Base-by-base conservation (phyloP, 805 yeast species). In the Candida awuae region DNA sequence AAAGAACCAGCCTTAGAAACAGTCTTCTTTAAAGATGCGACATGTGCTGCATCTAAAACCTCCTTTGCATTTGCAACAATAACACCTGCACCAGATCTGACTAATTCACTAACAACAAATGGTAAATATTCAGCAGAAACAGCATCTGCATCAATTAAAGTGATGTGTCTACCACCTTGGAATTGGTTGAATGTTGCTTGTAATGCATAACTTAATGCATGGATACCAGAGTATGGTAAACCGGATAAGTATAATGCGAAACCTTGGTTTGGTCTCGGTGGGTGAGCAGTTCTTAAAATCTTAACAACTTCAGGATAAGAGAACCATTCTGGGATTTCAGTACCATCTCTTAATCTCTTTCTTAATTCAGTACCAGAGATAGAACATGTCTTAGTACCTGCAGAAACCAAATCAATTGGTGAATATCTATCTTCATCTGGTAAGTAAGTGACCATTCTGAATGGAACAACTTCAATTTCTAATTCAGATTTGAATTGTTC, bases 401-500 rank as follows among this genome's bases (percentile, higher is more conserved):
- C 68, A 49, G 86, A 84, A 44, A 88, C 88, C 52, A 88, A 84
- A 62, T 88, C 97, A 51, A 86, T 84, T 54, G 97, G 97, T 41
- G 94, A 88, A 58, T 88, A 88, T 65, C 94, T 80, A 60, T 88
- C 94, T 58, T 84, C 88, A 40, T 88, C 97, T 21, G 97, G 97
- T 55, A 88, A 70, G 62, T 88, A 88, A 14, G 97, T 88, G 52
- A 88, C 95, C 94, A 84, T 85, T 70, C 95, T 80, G 71, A 88
- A 88, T 42, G 97, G 97, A 34, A 90, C 96, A 48, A 88, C 90
- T 58, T 81, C 84, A 55, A 88, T 88, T 29, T 77, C 84, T 46
- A 88, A 72, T 65, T 88, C 97, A 46, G 71, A 74, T 47, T 77
- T 73, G 64, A 75, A 77, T 49, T 77, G 65, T 44, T 79, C 86